Percentiles rank a stretch among this genome's conserved stretches.
Evolutionary conservation across 1,139 yeast genomes (phyloP).

Genomic region (Scheffersomyces segobiensis): DNA sequence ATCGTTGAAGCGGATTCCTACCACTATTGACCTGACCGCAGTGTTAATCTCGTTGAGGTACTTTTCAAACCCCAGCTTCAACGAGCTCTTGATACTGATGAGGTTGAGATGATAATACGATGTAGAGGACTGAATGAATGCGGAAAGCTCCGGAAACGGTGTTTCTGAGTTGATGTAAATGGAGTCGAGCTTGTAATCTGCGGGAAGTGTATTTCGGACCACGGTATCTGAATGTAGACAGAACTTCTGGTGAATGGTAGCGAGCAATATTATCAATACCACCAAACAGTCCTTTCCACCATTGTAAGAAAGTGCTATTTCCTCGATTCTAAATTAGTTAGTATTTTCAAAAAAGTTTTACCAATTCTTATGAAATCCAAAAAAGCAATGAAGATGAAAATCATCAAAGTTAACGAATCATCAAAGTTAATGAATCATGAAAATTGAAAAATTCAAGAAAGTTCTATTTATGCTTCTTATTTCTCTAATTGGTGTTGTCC

Average conservation of each 20-base stretch:
- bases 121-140: slow-evolving; percentile 47
- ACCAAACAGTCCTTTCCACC: slow-evolving; percentile 93
- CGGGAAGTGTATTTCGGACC: slow-evolving; percentile 17
- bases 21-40: slow-evolving; percentile 61
- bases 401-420: too few species aligned
- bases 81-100: slow-evolving; percentile 43
- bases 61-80: slow-evolving; percentile 65
- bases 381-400: background rate
- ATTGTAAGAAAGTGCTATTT: slow-evolving; percentile 76
- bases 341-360: background rate
- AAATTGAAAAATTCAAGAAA: background rate
- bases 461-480: background rate
- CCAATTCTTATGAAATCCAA: slow-evolving; percentile 9
- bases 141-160: slow-evolving; percentile 60
- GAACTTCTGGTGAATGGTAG: slow-evolving; percentile 49
- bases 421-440: too few species aligned
- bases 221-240: background rate
- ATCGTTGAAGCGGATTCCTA: slow-evolving; percentile 80
- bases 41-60: slow-evolving; percentile 51
- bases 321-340: slow-evolving; percentile 32
- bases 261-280: slow-evolving; percentile 66
- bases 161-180: slow-evolving; percentile 71
- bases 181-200: slow-evolving; percentile 46
- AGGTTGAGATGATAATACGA: slow-evolving; percentile 46
- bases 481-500: too few species aligned